Evolutionary conservation across 1,284 basidiomycete genomes (phyloP), one percentile per base, ranked within the genome.

Genomic region (Tremellales sp.): DNA sequence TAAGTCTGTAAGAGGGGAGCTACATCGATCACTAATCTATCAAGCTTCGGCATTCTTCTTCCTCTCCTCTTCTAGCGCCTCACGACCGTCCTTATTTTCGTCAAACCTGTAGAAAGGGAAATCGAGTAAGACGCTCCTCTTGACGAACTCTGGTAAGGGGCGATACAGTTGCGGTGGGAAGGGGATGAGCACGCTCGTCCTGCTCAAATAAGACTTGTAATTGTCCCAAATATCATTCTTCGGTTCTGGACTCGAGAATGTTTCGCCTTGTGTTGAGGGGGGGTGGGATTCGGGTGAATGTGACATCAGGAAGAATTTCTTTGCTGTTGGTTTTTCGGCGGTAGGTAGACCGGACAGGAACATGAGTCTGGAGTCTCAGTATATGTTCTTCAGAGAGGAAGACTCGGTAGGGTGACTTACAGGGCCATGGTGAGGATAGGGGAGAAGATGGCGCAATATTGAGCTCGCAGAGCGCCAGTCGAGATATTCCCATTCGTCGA

Each of bases 331-430:
- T 67, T 85, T 86, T 65, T 87, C 84, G 1, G 84, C 83, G 0
- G 82, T 82, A 0, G 85, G 86, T 15, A 88, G 64, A 2, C 85
- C 86, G 3, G 84, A 85, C 2, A 77, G 80, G 68, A 85, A 85
- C 70, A 86, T 74, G 17, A 86, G 72, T 33, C 81, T 84, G 55
- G 53, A 47, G 41, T 54, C 15, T 57, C 43, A 49, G 39, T 8
- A 23, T 39, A 23, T 8, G 23, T 19, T 37, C 35, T 31, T 26
- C 17, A 29, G 44, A 21, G 3, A 44, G 12, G 49, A 36, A 4
- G 24, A 43, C 43, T 10, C 4, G 25, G 23, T 50, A 29, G 6
- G 22, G 27, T 15, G 61, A 60, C 81, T 59, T 59, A 84, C 82
- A 84, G 52, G 12, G 64, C 43, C 53, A 80, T 76, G 6, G 84